These are phyloP conservation scores for Xylaria bambusicola DNA, from an alignment of 495 filamentous ascomycete species.

Conservation along the genomic window DNA sequence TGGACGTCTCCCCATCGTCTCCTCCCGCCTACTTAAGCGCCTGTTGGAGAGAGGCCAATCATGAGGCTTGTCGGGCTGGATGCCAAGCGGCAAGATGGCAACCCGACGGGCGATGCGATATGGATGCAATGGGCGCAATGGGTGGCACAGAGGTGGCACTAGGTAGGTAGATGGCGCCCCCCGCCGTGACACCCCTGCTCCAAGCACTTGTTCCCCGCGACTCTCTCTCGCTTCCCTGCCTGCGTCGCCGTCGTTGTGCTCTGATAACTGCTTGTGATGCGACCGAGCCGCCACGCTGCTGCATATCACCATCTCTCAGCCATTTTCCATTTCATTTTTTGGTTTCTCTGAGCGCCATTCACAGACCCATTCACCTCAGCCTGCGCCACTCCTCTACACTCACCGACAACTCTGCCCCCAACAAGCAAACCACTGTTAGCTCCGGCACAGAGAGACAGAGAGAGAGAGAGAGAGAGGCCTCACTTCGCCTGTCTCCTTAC, in stretches of 20 bases:
- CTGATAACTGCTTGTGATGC: slow-evolving; percentile 9
- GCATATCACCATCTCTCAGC: background rate
- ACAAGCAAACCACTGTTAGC: too few species aligned
- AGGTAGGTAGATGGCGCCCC: too few species aligned
- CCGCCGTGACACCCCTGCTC: background rate
- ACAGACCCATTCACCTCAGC: too few species aligned
- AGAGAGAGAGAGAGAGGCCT: slow-evolving; percentile 1
- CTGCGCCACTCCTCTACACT: too few species aligned
- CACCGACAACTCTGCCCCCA: too few species aligned
- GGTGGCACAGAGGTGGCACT: too few species aligned
- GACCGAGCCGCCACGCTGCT: background rate
- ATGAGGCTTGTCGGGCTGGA: slow-evolving; percentile 1
- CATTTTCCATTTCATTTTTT: background rate
- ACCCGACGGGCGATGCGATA: background rate
- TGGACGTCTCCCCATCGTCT: too few species aligned
- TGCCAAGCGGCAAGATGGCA: slow-evolving; percentile 6
- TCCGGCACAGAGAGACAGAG: background rate
- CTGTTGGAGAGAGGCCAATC: slow-evolving; percentile 11
- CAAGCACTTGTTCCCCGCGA: slow-evolving; percentile 12
- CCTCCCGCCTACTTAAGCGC: slow-evolving; percentile 10
- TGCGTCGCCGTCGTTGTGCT: too few species aligned
- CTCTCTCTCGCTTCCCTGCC: background rate
- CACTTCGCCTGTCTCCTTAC: background rate
- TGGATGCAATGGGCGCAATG: too few species aligned
- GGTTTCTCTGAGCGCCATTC: background rate